phyloP scores from a whole-genome alignment of 2,329 filamentous ascomycete genomes.

The Fusarium duplospermum region DNA sequence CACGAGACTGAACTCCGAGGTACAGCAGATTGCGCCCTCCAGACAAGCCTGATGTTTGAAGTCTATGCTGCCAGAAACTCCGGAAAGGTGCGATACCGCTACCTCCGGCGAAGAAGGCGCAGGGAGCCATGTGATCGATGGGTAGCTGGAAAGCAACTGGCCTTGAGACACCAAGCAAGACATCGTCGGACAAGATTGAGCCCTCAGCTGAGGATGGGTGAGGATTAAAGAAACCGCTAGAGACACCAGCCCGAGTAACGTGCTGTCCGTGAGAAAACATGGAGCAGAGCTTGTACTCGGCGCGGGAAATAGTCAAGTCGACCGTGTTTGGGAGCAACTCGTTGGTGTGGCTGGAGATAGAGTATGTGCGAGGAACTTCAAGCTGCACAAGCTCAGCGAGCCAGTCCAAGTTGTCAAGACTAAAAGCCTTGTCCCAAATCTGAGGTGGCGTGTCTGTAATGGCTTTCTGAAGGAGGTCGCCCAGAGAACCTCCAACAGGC shows the following conservation, averaged over 20 bases:
- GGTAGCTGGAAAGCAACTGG: constrained; percentile 65
- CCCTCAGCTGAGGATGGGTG: constrained; percentile 47
- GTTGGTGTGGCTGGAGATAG: constrained; percentile 62
- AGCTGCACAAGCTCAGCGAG: constrained; percentile 58
- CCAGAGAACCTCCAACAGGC: constrained; percentile 63
- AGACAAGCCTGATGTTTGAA: constrained; percentile 46
- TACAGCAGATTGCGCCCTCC: constrained; percentile 62
- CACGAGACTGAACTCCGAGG: constrained; percentile 63
- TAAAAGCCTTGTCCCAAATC: constrained; percentile 64
- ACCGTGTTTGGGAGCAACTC: constrained; percentile 63
- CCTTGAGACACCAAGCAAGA: constrained; percentile 64
- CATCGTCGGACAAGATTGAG: constrained; percentile 54
- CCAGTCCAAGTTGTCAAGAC: constrained; percentile 58
- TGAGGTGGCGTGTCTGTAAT: constrained; percentile 59
- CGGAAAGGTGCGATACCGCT: constrained; percentile 66
- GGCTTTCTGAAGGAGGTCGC: constrained; percentile 62
- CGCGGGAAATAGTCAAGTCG: constrained; percentile 63
- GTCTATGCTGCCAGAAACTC: constrained; percentile 64
- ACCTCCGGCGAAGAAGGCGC: constrained; percentile 65
- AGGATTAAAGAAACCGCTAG: constrained; percentile 67
- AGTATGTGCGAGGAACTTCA: constrained; percentile 65
- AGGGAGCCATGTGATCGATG: constrained; percentile 60
- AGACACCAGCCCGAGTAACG: constrained; percentile 57
- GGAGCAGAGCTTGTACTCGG: constrained; percentile 61
- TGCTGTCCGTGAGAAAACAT: constrained; percentile 52